Evolutionary conservation across 2,329 filamentous ascomycete genomes (phyloP), one percentile per base, ranked within the genome.

Genomic region (Penicillium paneum): DNA sequence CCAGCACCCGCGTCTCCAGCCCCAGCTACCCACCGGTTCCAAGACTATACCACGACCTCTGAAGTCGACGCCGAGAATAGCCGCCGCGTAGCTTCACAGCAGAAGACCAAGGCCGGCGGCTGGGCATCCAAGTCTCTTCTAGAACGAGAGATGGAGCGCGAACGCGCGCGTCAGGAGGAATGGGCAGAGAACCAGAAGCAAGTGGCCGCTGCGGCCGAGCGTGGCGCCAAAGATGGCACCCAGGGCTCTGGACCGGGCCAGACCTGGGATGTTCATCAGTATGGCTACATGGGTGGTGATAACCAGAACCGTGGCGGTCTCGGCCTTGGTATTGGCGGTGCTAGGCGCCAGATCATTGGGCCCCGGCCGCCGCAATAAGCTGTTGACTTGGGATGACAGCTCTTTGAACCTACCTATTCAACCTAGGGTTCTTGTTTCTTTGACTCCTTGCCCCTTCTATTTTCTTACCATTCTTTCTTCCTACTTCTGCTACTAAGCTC

Each of bases 91-190:
- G 79, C 78, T 0, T 78, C 81, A 0, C 83, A 85, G 58, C 70
- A 78, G 47, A 81, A 81, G 64, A 85, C 83, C 29, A 81, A 81
- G 58, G 81, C 81, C 12, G 80, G 78, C 19, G 82, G 81, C 2
- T 85, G 82, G 82, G 82, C 83, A 0, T 80, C 78, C n/a, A 85
- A 84, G 64, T 84, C 82, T 3, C 75, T 87, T 1, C 76, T 87
- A 3, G 83, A 86, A 64, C 80, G 83, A 8, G 84, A 87, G 61
- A 87, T 86, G 84, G 84, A 87, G 66, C 81, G 82, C 19, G 84
- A 87, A 65, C 79, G 84, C 15, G 82, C 85, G 64, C 78, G 84
- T 43, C 84, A 87, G 65, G 76, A 78, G 35, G 84, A 87, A 57
- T 87, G 84, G 84, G 84, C 87, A 65, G 80, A 84, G 41, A 74